phyloP scores from a whole-genome alignment of 345 rosid species.

The Hibiscus tridactylites region DNA sequence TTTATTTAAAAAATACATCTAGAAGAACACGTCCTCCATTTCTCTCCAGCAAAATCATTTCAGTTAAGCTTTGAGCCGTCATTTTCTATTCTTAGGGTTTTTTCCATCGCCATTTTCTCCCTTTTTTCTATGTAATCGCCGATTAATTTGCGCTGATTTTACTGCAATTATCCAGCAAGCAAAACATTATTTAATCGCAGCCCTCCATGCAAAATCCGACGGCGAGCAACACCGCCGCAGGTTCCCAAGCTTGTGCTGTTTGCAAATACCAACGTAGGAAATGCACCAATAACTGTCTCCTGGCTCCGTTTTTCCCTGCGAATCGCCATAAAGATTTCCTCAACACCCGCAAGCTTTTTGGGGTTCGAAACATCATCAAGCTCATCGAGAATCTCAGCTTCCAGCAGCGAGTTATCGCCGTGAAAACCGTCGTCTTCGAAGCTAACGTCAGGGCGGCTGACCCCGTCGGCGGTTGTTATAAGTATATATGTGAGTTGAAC shows the following conservation, averaged over 20 bases:
- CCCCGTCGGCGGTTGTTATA: slow-evolving; percentile 35
- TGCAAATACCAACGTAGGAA: slow-evolving; percentile 37
- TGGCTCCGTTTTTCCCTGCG: slow-evolving; percentile 41
- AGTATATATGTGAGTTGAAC: slow-evolving; percentile 7
- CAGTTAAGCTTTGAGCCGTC: not conserved
- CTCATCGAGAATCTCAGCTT: slow-evolving; percentile 8
- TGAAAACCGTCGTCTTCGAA: slow-evolving; percentile 24
- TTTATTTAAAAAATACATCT: not conserved
- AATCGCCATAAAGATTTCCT: slow-evolving; percentile 18
- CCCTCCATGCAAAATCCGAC: not conserved
- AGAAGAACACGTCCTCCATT: not conserved
- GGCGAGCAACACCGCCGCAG: not conserved
- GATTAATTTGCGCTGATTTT: no score
- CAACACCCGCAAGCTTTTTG: slow-evolving; percentile 37
- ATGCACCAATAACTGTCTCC: slow-evolving; percentile 26
- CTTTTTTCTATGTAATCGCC: no score
- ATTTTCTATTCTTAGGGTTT: not conserved
- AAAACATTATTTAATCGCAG: no score
- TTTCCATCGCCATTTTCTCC: no score
- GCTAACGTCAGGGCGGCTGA: slow-evolving; percentile 36
- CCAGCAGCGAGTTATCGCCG: slow-evolving; percentile 10
- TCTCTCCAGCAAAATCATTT: not conserved
- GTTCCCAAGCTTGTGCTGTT: slow-evolving; percentile 34
- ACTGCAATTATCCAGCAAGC: no score
- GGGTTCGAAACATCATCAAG: slow-evolving; percentile 30